Evolutionary conservation across 805 yeast species (phyloP).

Genomic region (Metschnikowia koreensis): DNA sequence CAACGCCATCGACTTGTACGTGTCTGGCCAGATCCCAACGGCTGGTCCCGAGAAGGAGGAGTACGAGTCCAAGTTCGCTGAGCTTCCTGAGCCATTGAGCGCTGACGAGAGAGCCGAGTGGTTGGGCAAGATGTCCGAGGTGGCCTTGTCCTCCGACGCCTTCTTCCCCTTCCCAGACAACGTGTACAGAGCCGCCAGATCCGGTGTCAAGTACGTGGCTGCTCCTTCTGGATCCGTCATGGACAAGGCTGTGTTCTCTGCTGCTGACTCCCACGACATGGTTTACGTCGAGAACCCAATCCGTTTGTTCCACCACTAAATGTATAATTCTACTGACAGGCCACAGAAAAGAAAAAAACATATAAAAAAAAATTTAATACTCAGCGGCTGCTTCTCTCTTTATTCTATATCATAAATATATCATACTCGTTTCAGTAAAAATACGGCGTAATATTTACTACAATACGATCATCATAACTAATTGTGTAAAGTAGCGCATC

Average conservation of each 20-base stretch:
- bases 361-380: not conserved
- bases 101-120: slow-evolving; percentile 83
- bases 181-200: slow-evolving; percentile 94
- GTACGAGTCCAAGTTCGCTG: slow-evolving; percentile 84
- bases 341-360: not conserved
- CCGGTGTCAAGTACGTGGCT: slow-evolving; percentile 94
- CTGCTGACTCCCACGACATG: slow-evolving; percentile 87
- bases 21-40: slow-evolving; percentile 86
- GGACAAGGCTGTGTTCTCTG: slow-evolving; percentile 94
- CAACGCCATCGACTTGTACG: slow-evolving; percentile 93
- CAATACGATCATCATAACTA: too few species aligned
- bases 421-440: too few species aligned
- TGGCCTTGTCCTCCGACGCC: slow-evolving; percentile 94
- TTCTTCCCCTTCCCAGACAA: slow-evolving; percentile 99
- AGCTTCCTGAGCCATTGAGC: slow-evolving; percentile 80
- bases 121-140: slow-evolving; percentile 76
- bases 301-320: slow-evolving; percentile 93
- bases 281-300: slow-evolving; percentile 97
- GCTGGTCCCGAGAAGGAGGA: slow-evolving; percentile 91
- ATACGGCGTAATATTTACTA: too few species aligned
- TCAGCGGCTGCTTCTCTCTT: too few species aligned
- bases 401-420: too few species aligned
- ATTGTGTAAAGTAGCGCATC: too few species aligned
- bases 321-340: not conserved
- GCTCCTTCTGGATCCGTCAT: slow-evolving; percentile 98